These are phyloP conservation scores for Malus hybrid DNA, from an alignment of 331 rosid species.

Conservation along the genomic window DNA sequence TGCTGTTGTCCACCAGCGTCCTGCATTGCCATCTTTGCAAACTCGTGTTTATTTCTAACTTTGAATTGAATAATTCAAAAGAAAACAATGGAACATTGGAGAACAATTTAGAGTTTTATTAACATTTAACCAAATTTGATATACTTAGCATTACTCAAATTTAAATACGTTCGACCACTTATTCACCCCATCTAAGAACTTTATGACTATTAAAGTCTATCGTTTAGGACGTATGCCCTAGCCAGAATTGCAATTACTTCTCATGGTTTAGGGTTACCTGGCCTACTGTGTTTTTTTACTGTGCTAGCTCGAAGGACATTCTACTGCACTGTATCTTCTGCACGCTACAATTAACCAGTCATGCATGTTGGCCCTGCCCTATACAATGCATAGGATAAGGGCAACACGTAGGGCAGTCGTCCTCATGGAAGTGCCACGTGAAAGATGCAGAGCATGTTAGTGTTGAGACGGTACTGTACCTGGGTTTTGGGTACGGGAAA, in stretches of 20 bases:
- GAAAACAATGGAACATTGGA: too few species aligned
- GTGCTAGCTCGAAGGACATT: neutral
- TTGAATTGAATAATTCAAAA: too few species aligned
- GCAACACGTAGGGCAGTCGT: neutral
- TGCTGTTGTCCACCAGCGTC: too few species aligned
- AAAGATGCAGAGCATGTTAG: neutral
- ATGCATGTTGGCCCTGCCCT: neutral
- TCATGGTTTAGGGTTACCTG: neutral
- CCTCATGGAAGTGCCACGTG: conserved; percentile 9
- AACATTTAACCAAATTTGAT: too few species aligned
- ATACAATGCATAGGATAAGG: neutral
- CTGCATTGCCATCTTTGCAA: too few species aligned
- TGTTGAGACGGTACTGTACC: neutral
- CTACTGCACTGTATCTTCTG: neutral
- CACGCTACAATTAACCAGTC: neutral
- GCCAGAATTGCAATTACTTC: neutral
- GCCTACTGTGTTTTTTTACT: neutral
- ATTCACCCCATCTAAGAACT: too few species aligned
- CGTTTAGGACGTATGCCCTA: too few species aligned
- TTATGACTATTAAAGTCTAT: too few species aligned
- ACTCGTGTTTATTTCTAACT: too few species aligned
- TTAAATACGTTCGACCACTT: too few species aligned
- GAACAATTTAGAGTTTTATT: too few species aligned
- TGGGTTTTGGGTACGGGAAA: conserved; percentile 19
- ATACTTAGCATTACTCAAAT: too few species aligned